A percentile compares a stretch with the other conserved stretches of the same genome.
phyloP scores from a whole-genome alignment of 192 early-diverging fungal species.

The Entomortierella lignicola region DNA sequence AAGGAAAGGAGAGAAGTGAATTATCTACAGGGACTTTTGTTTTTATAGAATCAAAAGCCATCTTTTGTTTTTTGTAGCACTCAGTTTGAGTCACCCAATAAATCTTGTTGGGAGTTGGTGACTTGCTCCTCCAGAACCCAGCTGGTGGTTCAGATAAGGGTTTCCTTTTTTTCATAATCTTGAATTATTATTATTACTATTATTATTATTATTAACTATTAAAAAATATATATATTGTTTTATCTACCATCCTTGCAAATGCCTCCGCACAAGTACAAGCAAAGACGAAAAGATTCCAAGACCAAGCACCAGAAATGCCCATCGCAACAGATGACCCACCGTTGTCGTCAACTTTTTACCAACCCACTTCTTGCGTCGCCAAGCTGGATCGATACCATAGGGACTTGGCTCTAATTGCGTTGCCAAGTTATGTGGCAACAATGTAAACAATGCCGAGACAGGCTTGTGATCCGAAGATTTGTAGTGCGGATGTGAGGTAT shows the following conservation, averaged over 20 bases:
- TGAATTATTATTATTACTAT: constrained; percentile 5
- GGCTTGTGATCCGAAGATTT: constrained; percentile 57
- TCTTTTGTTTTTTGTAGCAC: background rate
- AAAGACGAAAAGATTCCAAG: constrained; percentile 14
- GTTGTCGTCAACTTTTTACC: constrained; percentile 49
- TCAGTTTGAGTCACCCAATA: constrained; percentile 36
- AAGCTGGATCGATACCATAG: constrained; percentile 37
- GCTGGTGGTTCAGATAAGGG: no score
- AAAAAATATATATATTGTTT: background rate
- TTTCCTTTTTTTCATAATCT: no score
- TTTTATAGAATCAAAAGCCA: background rate
- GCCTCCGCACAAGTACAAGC: constrained; percentile 18
- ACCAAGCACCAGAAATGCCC: constrained; percentile 40
- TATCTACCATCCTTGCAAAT: constrained; percentile 31
- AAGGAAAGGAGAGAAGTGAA: background rate
- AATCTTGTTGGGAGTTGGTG: background rate
- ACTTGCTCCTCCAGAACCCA: no score
- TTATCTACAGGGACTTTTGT: background rate
- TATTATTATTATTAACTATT: constrained; percentile 3
- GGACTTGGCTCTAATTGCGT: constrained; percentile 13
- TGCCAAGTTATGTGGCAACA: constrained; percentile 37
- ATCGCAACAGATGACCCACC: constrained; percentile 41
- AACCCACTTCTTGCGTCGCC: constrained; percentile 35
- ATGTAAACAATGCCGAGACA: constrained; percentile 51
- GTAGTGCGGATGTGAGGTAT: constrained; percentile 54